Evolutionary conservation across 805 yeast species (phyloP).

Genomic region (Lachancea dasiensis): DNA sequence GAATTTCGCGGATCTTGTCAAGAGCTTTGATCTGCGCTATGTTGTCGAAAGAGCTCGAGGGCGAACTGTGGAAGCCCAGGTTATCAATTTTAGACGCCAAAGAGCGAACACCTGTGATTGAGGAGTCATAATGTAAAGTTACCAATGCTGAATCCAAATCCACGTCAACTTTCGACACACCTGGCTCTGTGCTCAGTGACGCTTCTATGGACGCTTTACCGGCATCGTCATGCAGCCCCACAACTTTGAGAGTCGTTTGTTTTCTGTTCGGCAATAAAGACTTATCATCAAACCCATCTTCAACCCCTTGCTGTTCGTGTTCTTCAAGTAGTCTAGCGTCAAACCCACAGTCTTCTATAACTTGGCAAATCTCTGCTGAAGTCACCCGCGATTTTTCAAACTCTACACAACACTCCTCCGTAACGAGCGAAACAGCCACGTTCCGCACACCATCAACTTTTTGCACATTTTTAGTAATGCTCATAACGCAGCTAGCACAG

Average conservation of each 20-base stretch:
- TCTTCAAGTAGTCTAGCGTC: constrained; percentile 37
- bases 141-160: constrained; percentile 52
- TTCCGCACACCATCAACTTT: constrained; percentile 43
- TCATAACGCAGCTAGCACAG: constrained; percentile 75
- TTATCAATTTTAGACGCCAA: constrained; percentile 49
- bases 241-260: constrained; percentile 33
- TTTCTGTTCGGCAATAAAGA: constrained; percentile 1
- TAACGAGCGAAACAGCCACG: constrained; percentile 63
- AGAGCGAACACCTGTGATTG: constrained; percentile 54
- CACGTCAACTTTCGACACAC: constrained; percentile 46
- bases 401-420: constrained; percentile 60
- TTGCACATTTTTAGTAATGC: constrained; percentile 53
- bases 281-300: background rate
- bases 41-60: constrained; percentile 45
- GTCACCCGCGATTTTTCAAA: constrained; percentile 37
- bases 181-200: constrained; percentile 40
- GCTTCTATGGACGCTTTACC: constrained; percentile 46
- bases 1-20: constrained; percentile 63
- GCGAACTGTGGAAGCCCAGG: constrained; percentile 48
- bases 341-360: constrained; percentile 74
- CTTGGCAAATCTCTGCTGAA: constrained; percentile 37
- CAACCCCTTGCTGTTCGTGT: too few species aligned
- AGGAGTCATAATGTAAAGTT: constrained; percentile 45
- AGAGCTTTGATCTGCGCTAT: constrained; percentile 64
- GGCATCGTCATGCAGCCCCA: constrained; percentile 59